Evolutionary conservation across 257 asterid genomes (phyloP).

Genomic region (Handroanthus guayacan): DNA sequence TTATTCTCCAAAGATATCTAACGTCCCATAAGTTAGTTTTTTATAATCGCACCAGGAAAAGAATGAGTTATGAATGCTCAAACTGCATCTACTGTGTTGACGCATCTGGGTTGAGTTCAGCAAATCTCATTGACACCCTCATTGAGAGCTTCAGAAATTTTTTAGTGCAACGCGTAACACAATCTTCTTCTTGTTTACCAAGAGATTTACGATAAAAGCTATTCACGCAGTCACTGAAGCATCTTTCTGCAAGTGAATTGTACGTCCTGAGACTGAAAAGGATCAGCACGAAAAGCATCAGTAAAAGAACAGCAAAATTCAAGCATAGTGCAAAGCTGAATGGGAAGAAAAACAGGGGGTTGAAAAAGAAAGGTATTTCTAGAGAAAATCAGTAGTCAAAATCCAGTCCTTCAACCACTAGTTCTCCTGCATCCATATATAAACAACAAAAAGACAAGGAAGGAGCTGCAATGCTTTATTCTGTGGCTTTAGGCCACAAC

Average conservation of each 20-base stretch:
- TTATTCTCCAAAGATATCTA: background rate
- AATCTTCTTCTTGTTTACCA: constrained; percentile 45
- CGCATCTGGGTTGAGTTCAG: constrained; percentile 36
- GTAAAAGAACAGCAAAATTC: constrained; percentile 13
- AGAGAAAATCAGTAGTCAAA: background rate
- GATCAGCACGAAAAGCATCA: background rate
- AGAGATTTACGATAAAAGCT: constrained; percentile 45
- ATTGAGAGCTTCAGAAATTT: constrained; percentile 42
- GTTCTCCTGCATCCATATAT: background rate
- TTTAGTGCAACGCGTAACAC: constrained; percentile 37
- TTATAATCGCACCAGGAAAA: background rate
- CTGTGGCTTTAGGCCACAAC: background rate
- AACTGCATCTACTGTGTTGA: constrained; percentile 20
- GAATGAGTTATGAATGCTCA: background rate
- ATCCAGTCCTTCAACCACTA: background rate
- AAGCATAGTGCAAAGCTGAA: background rate
- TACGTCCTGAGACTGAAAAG: constrained; percentile 38
- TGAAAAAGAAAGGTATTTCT: background rate
- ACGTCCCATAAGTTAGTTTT: constrained; percentile 14
- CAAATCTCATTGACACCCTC: constrained; percentile 35
- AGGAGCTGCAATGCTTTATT: background rate
- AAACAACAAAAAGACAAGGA: too few species aligned
- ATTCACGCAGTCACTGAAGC: constrained; percentile 44
- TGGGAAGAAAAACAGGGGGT: background rate
- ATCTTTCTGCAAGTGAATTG: constrained; percentile 35